Base-by-base conservation (phyloP, 2,329 filamentous ascomycete species). In the Zymoseptoria brevis region DNA sequence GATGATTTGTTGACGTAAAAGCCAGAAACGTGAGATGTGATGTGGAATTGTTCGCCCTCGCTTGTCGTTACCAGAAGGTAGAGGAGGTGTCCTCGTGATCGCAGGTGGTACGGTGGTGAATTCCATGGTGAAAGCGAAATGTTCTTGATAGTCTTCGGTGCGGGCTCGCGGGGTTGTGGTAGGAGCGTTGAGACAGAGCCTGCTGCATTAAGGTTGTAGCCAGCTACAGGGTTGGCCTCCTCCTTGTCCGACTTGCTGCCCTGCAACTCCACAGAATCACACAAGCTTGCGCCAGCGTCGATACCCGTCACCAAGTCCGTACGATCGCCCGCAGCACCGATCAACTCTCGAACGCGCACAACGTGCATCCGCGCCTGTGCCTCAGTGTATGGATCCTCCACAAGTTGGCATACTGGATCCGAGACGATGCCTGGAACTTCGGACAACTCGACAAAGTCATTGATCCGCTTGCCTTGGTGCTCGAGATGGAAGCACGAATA, bases 401-500 rank as follows among this genome's bases (percentile, higher is more conserved):
- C 85, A 67, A 99, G 78, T 57, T 82, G 83, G 60, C 96, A 82
- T 69, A 92, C 88, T 41, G 92, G 88, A 63, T 91, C 86, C 35
- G 87, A 76, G 56, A 84, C 83, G 57, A 99, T 83, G 58, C 84
- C 90, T 53, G 88, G 82, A 57, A 99, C 88, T 72, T 99, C 93
- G 57, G 90, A 91, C 62, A 99, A 83, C 73, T 95, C 88, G 60
- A 95, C 83, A 69, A 94, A 97, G 76, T 99, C 94, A 75, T 97
- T 97, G 81, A 99, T 87, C 65, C 89, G 88, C 75, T 89, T 80
- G 67, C 90, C 90, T 60, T 89, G 87, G 77, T 92, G 87, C 77
- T 97, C 92, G 69, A 99, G 86, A 77, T 99, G 94, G 80, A 99
- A 99, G 81, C 94, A 99, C 56, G 94, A 96, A 79, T 96, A 96